Percentiles rank a stretch among this genome's conserved stretches.
These are phyloP conservation scores for Phialophora expanda DNA, from an alignment of 2,329 filamentous ascomycete genomes.

Conservation along the genomic window DNA sequence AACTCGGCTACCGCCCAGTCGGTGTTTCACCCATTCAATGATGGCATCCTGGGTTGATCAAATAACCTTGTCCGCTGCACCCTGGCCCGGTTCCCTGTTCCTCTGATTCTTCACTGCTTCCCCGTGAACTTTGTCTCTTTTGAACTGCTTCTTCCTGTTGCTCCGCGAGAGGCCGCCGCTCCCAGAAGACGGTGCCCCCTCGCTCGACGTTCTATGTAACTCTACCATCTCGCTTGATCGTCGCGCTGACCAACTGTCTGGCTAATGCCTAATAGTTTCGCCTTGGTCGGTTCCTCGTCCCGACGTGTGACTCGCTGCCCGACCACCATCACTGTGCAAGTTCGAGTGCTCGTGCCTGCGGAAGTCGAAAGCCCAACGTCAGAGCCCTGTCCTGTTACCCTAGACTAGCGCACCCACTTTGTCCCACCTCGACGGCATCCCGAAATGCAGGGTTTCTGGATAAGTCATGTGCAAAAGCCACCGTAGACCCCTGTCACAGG, in stretches of 20 bases:
- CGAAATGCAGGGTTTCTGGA: conserved; percentile 15
- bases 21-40: conserved; percentile 14
- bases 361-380: background rate
- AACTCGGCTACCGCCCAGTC: conserved; percentile 14
- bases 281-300: background rate
- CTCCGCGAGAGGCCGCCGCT: background rate
- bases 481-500: background rate
- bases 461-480: conserved; percentile 1
- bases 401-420: background rate
- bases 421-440: conserved; percentile 14
- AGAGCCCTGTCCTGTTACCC: background rate
- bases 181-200: conserved; percentile 2
- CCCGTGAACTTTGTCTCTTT: conserved; percentile 17
- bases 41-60: background rate
- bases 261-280: background rate
- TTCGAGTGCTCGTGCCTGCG: background rate
- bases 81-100: conserved; percentile 1
- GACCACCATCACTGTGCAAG: conserved; percentile 1
- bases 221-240: conserved; percentile 23
- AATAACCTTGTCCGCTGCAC: conserved; percentile 2
- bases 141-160: background rate
- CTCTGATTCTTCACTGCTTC: conserved; percentile 11
- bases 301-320: conserved; percentile 11
- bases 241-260: conserved; percentile 8
- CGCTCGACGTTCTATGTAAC: conserved; percentile 8